Evolutionary conservation across 2,329 filamentous ascomycete genomes (phyloP), one percentile per base, ranked within the genome.

Genomic region (Myriosclerotinia scirpicola): DNA sequence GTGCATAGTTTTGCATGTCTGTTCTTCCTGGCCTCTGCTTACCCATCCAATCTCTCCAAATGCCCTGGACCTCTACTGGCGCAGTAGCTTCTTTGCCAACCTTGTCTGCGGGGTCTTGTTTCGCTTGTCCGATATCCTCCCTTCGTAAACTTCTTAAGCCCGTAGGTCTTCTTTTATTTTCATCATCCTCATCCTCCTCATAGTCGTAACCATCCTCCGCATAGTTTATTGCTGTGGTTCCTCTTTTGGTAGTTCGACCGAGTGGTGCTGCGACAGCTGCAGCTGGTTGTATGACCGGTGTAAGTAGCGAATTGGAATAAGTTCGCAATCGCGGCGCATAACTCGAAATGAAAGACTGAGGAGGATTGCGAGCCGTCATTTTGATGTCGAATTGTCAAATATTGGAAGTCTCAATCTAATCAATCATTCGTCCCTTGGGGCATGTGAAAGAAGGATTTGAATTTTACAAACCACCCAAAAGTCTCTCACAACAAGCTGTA

Each of bases 151-250:
- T 97, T 73, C 93, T 89, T 78, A 97, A 78, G 6, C 93, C 93
- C 0, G 93, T 96, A 15, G 91, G 86, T 67, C 86, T 81, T 69
- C 87, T 81, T 34, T 85, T 90, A 2, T 89, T 89, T 70, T 92
- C 86, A 68, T 86, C 83, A 65, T 92, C 90, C 69, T 92, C 90
- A 60, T 90, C 89, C 69, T 92, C 90, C 66, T 89, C 85, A 74
- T 94, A 93, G 71, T 97, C 94, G 75, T 90, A 96, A 56, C 93
- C 93, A 77, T 98, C 94, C 77, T 99, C 95, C 34, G 95, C 94
- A 76, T 99, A 99, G 80, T 97, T 99, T 80, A 98, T 95, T 70
- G 94, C 91, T 44, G 92, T 95, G 2, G 95, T 98, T 67, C 95
- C 95, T 79, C 95, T 90, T 82, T 99, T 98, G 11, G 95, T 98